phyloP scores from a whole-genome alignment of 768 basidiomycete genomes.

The Neoboletus magnificus region DNA sequence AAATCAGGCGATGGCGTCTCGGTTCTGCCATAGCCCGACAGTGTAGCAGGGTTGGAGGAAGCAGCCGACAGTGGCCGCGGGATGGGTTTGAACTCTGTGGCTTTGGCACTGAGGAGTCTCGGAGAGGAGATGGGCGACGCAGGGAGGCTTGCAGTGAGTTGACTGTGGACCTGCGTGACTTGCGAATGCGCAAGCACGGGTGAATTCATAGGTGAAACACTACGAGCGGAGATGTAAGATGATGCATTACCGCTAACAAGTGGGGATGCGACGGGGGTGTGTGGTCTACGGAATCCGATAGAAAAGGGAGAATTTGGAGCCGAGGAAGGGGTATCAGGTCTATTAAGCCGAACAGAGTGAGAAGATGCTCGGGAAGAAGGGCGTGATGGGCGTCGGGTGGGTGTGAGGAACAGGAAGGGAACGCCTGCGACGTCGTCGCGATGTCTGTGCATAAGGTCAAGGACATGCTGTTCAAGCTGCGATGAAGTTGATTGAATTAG shows the following conservation, averaged over 20 bases:
- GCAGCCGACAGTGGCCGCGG: constrained; percentile 73
- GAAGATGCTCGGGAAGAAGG: constrained; percentile 78
- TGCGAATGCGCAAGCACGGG: constrained; percentile 60
- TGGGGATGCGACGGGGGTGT: constrained; percentile 76
- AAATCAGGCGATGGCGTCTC: constrained; percentile 89
- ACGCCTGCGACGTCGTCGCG: constrained; percentile 80
- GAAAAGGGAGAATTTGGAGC: constrained; percentile 76
- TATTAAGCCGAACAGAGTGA: constrained; percentile 61
- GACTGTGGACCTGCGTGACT: constrained; percentile 51
- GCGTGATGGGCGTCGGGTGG: constrained; percentile 74
- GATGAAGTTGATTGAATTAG: constrained; percentile 20
- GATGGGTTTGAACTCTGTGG: constrained; percentile 83
- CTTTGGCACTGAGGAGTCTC: constrained; percentile 84
- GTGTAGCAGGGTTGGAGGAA: constrained; percentile 52
- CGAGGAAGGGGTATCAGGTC: constrained; percentile 75
- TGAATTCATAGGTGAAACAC: constrained; percentile 59
- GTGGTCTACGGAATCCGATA: constrained; percentile 71
- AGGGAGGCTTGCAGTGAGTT: constrained; percentile 78
- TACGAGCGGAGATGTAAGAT: constrained; percentile 56
- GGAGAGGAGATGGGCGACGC: constrained; percentile 85
- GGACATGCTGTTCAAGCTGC: constrained; percentile 82
- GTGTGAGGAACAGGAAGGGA: constrained; percentile 79
- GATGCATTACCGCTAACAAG: constrained; percentile 53
- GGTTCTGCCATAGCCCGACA: constrained; percentile 47
- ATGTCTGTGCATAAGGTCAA: constrained; percentile 96